Percentiles rank a stretch among this genome's conserved stretches.
phyloP scores from a whole-genome alignment of 2,329 filamentous ascomycete species.

The Aspergillus caelatus region DNA sequence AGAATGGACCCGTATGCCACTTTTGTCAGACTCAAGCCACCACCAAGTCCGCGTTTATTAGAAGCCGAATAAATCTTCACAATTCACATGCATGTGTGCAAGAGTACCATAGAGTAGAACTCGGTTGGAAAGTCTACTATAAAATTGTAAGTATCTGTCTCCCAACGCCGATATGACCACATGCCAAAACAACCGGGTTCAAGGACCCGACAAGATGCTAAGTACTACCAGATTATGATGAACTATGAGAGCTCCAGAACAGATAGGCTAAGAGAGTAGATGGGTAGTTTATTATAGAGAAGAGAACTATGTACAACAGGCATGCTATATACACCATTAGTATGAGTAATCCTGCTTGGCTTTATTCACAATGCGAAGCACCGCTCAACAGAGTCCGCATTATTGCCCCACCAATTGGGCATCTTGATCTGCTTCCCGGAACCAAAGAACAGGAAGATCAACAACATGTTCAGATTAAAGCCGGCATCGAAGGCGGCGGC shows the following conservation, averaged over 20 bases:
- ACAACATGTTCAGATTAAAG: conserved; percentile 64
- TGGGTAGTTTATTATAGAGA: not conserved
- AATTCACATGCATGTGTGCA: not conserved
- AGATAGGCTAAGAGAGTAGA: not conserved
- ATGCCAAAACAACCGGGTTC: not conserved
- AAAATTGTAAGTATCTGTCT: too few species aligned
- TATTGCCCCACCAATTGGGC: conserved; percentile 69
- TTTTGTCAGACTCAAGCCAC: not conserved
- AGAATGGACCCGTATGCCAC: not conserved
- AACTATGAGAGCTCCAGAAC: not conserved
- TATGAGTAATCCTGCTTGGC: too few species aligned
- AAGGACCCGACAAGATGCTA: not conserved
- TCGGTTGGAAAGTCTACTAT: too few species aligned
- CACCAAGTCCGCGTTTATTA: not conserved
- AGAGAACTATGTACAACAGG: not conserved
- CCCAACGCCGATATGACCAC: too few species aligned
- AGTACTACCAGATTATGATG: not conserved
- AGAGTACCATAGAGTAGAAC: not conserved
- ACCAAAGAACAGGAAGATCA: conserved; percentile 64
- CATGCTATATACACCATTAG: not conserved
- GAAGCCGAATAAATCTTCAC: not conserved
- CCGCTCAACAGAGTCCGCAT: conserved; percentile 56
- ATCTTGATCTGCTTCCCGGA: conserved; percentile 60
- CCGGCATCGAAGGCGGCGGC: conserved; percentile 65
- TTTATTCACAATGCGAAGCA: conserved; percentile 55